A percentile compares a stretch with the other conserved stretches of the same genome.
phyloP scores from a whole-genome alignment of 257 asterid genomes.

The Plectranthus barbatus region DNA sequence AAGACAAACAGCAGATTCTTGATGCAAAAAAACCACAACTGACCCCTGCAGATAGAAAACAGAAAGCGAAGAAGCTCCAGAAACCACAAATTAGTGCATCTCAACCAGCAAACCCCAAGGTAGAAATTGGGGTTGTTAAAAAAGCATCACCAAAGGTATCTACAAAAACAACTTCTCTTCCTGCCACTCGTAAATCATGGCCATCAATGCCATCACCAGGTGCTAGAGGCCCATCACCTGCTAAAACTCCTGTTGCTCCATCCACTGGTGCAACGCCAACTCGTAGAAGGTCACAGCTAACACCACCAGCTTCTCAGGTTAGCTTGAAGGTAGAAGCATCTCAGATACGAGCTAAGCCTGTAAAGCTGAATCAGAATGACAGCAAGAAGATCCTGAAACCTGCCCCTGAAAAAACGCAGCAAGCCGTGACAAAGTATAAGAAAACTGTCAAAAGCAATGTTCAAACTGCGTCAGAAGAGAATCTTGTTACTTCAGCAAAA shows the following conservation, averaged over 20 bases:
- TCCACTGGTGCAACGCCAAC: conserved; percentile 36
- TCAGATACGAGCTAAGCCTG: conserved; percentile 35
- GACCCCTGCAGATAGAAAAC: conserved; percentile 37
- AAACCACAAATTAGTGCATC: conserved; percentile 41
- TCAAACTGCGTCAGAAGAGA: conserved; percentile 34
- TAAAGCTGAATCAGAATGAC: conserved; percentile 37
- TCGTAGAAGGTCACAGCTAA: conserved; percentile 62
- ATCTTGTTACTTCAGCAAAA: conserved; percentile 41
- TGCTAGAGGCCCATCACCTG: conserved; percentile 51
- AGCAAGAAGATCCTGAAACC: conserved; percentile 38
- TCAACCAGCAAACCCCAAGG: conserved; percentile 47
- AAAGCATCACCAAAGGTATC: conserved; percentile 52
- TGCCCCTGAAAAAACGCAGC: conserved; percentile 53
- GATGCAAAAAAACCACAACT: conserved; percentile 49
- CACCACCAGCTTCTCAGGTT: conserved; percentile 38
- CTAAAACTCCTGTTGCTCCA: conserved; percentile 39
- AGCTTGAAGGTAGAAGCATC: conserved; percentile 46
- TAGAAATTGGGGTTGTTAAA: conserved; percentile 44
- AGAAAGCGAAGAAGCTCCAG: conserved; percentile 45
- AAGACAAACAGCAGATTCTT: conserved; percentile 47
- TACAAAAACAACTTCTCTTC: conserved; percentile 50
- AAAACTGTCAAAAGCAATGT: conserved; percentile 47
- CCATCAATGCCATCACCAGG: conserved; percentile 67
- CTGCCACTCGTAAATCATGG: conserved; percentile 83
- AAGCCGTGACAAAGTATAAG: conserved; percentile 33